Percentiles rank a stretch among this genome's conserved stretches.
These are phyloP conservation scores for Geopyxis carbonaria DNA, from an alignment of 495 filamentous ascomycete species.

Conservation along the genomic window DNA sequence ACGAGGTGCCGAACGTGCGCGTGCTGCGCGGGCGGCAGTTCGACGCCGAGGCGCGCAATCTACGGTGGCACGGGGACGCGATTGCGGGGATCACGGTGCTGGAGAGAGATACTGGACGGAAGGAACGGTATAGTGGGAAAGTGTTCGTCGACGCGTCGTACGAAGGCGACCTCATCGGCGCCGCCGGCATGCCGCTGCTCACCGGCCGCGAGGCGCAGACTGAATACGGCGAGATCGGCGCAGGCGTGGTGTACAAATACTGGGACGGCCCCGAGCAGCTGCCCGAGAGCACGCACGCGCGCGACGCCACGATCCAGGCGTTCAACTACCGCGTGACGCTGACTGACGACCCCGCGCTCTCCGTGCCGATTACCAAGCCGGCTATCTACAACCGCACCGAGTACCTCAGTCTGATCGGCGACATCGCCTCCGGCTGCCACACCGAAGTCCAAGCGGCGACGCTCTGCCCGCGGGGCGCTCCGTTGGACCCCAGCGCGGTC, in stretches of 20 bases:
- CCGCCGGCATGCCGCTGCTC: slow-evolving; percentile 3
- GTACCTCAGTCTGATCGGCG: slow-evolving; percentile 3
- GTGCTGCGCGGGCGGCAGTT: slow-evolving; percentile 1
- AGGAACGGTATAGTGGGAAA: slow-evolving; percentile 3
- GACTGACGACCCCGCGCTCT: slow-evolving; percentile 1
- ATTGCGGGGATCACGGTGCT: slow-evolving; percentile 4
- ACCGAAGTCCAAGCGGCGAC: slow-evolving; percentile 3
- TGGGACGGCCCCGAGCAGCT: slow-evolving; percentile 1
- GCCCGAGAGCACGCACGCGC: slow-evolving; percentile 1
- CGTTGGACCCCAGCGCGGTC: slow-evolving; percentile 1
- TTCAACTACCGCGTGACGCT: slow-evolving; percentile 9
- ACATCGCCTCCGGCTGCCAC: slow-evolving; percentile 5
- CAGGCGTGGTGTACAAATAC: slow-evolving; percentile 6
- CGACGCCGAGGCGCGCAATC: slow-evolving; percentile 3
- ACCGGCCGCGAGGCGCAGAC: background rate
- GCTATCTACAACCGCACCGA: slow-evolving; percentile 3
- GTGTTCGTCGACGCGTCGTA: slow-evolving; percentile 9
- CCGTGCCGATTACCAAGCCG: slow-evolving; percentile 1
- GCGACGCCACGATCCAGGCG: slow-evolving; percentile 5
- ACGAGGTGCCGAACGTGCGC: background rate
- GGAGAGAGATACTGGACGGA: background rate
- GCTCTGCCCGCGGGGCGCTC: background rate
- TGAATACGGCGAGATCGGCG: slow-evolving; percentile 2
- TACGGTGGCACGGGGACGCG: background rate
- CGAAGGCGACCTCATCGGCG: slow-evolving; percentile 9